These are phyloP conservation scores for Trametes sanguinea DNA, from an alignment of 768 basidiomycete species.

Conservation along the genomic window DNA sequence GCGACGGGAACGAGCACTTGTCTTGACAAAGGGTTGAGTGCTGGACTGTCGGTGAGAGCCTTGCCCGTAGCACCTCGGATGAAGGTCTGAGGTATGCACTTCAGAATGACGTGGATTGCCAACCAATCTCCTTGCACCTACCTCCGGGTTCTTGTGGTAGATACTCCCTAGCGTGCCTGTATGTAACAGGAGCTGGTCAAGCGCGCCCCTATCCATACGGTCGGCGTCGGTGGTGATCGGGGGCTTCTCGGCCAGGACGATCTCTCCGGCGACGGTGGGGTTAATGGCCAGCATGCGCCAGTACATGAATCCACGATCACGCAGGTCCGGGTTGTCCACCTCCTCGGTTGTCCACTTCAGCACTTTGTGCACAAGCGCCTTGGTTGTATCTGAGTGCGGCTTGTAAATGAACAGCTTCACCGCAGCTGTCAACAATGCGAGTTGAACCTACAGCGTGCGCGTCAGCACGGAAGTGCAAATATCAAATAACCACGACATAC, in stretches of 20 bases:
- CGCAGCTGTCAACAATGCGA: constrained; percentile 88
- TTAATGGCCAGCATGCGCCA: constrained; percentile 97
- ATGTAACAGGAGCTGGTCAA: constrained; percentile 92
- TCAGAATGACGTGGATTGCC: neutral
- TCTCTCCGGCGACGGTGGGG: constrained; percentile 82
- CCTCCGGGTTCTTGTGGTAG: constrained; percentile 98
- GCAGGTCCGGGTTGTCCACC: constrained; percentile 95
- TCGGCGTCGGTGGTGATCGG: constrained; percentile 98
- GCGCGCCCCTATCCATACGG: constrained; percentile 92
- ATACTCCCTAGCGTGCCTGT: constrained; percentile 94
- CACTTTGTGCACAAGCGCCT: constrained; percentile 91
- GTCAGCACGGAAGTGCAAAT: neutral
- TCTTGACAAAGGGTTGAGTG: constrained; percentile 80
- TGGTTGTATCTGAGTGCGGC: constrained; percentile 76
- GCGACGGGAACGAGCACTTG: constrained; percentile 65
- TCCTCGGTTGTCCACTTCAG: constrained; percentile 98
- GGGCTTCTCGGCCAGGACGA: constrained; percentile 92
- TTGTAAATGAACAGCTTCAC: constrained; percentile 97
- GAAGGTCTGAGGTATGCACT: constrained; percentile 63
- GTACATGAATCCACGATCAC: constrained; percentile 99
- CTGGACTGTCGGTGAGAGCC: constrained; percentile 84
- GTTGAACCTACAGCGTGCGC: constrained; percentile 70
- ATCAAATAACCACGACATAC: constrained; percentile 43
- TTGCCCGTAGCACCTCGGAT: constrained; percentile 87
- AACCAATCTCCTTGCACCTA: constrained; percentile 28